Evolutionary conservation across 2,329 filamentous ascomycete species (phyloP).

Genomic region (Neonectria punicea): DNA sequence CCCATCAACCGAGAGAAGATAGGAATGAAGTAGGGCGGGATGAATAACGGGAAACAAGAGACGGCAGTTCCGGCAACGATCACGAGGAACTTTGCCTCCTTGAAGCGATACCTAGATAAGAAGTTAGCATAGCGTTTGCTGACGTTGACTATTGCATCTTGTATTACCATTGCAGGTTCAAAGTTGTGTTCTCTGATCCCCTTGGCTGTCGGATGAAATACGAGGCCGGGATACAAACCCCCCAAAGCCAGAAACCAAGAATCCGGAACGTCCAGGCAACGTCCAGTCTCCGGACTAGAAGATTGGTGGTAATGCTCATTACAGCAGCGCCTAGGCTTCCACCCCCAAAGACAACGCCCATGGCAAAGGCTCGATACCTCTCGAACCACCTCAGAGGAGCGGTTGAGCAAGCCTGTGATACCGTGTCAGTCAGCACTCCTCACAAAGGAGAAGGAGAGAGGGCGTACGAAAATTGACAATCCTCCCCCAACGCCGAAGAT

Average conservation of each 20-base stretch:
- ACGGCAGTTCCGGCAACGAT: slow-evolving; percentile 39
- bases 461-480: slow-evolving; percentile 36
- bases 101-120: slow-evolving; percentile 41
- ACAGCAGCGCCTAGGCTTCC: slow-evolving; percentile 44
- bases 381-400: slow-evolving; percentile 42
- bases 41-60: slow-evolving; percentile 41
- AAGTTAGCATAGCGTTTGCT: not conserved
- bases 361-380: slow-evolving; percentile 41
- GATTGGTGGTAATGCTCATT: slow-evolving; percentile 42
- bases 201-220: slow-evolving; percentile 39
- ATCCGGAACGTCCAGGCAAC: slow-evolving; percentile 45
- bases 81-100: slow-evolving; percentile 37
- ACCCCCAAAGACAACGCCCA: slow-evolving; percentile 45
- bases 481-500: slow-evolving; percentile 43
- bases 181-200: slow-evolving; percentile 15
- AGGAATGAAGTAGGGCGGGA: slow-evolving; percentile 42
- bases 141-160: accelerated
- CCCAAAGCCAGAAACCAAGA: slow-evolving; percentile 42
- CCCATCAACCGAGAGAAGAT: slow-evolving; percentile 41
- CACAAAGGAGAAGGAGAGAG: no score
- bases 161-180: slow-evolving; percentile 41
- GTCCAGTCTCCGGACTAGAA: slow-evolving; percentile 37
- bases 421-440: no score
- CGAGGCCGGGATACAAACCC: slow-evolving; percentile 43
- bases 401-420: slow-evolving; percentile 36